These are phyloP conservation scores for Fusarium keratoplasticum DNA, from an alignment of 2,329 filamentous ascomycete species.

Conservation along the genomic window DNA sequence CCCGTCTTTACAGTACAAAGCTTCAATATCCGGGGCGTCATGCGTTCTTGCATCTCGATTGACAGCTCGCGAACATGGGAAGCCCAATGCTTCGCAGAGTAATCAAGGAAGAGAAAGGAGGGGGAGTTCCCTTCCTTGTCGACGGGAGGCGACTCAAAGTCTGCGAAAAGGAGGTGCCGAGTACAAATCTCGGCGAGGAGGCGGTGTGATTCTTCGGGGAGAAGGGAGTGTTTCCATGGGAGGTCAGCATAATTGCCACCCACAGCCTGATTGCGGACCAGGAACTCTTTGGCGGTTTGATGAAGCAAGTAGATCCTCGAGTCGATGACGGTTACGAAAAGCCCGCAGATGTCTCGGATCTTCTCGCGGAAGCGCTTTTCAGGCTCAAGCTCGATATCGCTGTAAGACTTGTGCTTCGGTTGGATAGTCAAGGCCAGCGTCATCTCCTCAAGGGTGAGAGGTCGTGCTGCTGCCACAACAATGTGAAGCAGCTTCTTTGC, in stretches of 20 bases:
- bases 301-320: conserved; percentile 38
- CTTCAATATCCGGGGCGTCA: neutral
- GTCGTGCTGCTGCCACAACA: conserved; percentile 38
- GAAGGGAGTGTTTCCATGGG: conserved; percentile 27
- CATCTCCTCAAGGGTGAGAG: conserved; percentile 41
- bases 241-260: neutral
- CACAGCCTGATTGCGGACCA: conserved; percentile 3
- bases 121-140: neutral
- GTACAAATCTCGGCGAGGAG: conserved; percentile 33
- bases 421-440: conserved; percentile 28
- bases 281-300: conserved; percentile 39
- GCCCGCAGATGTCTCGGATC: conserved; percentile 45
- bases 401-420: conserved; percentile 4
- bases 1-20: neutral
- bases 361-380: conserved; percentile 14
- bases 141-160: conserved; percentile 3
- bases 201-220: conserved; percentile 13
- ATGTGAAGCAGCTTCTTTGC: conserved; percentile 39
- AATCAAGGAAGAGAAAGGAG: conserved; percentile 8
- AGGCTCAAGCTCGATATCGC: conserved; percentile 3
- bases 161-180: neutral
- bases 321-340: conserved; percentile 42
- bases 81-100: conserved; percentile 16
- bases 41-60: conserved; percentile 1
- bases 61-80: neutral